phyloP scores from a whole-genome alignment of 2,329 filamentous ascomycete genomes.

The Diatrype stigma region DNA sequence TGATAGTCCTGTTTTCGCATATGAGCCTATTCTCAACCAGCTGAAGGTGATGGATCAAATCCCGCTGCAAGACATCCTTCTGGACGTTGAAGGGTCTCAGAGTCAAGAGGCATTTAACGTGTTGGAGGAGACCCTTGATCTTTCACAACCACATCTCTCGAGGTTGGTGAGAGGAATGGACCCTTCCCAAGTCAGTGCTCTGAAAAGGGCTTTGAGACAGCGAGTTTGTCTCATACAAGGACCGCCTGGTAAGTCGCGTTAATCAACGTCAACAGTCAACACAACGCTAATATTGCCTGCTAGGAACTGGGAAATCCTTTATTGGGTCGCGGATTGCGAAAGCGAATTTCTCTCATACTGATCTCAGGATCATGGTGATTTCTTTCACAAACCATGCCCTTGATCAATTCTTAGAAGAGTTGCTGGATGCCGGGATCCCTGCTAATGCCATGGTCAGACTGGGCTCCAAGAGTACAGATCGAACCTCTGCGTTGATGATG shows the following conservation, averaged over 20 bases:
- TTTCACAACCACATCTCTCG: not conserved
- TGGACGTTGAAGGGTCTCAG: not conserved
- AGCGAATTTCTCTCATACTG: conserved; percentile 42
- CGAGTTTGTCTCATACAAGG: conserved; percentile 62
- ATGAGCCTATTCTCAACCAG: conserved; percentile 58
- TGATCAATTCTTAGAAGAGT: conserved; percentile 60
- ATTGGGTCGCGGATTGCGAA: conserved; percentile 60
- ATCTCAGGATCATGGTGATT: conserved; percentile 54
- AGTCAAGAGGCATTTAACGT: not conserved
- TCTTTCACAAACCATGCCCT: conserved; percentile 64
- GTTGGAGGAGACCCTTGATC: not conserved
- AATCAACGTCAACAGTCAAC: not conserved
- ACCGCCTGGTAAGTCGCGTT: conserved; percentile 53
- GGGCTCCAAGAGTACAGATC: conserved; percentile 49
- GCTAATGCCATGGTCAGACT: conserved; percentile 51
- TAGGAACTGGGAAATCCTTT: conserved; percentile 71
- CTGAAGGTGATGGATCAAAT: conserved; percentile 52
- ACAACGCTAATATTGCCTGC: not conserved
- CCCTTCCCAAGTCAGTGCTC: conserved; percentile 49
- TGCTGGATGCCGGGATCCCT: conserved; percentile 54
- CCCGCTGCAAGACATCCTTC: conserved; percentile 34
- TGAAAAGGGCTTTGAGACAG: conserved; percentile 48
- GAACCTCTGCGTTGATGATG: conserved; percentile 44
- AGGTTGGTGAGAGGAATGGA: conserved; percentile 5
- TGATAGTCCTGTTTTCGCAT: conserved; percentile 62